phyloP scores from a whole-genome alignment of 495 filamentous ascomycete species.

The Wilcoxina mikolae region DNA sequence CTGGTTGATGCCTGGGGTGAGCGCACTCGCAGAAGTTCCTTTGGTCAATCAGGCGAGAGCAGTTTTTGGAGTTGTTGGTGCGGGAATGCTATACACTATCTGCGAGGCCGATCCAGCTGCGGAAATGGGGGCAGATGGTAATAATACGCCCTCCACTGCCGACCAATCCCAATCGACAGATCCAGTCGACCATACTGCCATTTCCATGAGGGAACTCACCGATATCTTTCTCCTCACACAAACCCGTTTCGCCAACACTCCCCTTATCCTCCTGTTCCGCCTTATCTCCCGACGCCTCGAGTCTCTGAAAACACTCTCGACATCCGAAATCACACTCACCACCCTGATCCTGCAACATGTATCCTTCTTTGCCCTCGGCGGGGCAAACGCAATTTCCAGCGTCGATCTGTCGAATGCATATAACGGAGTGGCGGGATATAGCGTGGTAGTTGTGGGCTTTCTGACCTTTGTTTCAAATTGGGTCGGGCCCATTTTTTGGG shows the following conservation, averaged over 20 bases:
- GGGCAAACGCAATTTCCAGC: constrained; percentile 81
- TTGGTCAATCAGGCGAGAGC: constrained; percentile 40
- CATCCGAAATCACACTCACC: constrained; percentile 45
- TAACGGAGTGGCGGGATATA: constrained; percentile 62
- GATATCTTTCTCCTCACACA: constrained; percentile 75
- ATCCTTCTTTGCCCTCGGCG: constrained; percentile 82
- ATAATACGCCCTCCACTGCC: too few relatives aligned
- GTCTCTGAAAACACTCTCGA: constrained; percentile 33
- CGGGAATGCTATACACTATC: constrained; percentile 30
- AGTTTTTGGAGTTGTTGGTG: constrained; percentile 40
- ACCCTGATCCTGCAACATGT: constrained; percentile 54
- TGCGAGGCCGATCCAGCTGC: neutral
- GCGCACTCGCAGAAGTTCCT: constrained; percentile 33
- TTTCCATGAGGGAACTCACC: constrained; percentile 48
- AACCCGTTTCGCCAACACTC: constrained; percentile 65
- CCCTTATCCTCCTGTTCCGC: constrained; percentile 63
- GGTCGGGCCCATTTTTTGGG: constrained; percentile 84
- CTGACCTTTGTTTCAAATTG: constrained; percentile 83
- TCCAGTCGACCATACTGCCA: constrained; percentile 19
- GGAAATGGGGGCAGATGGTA: neutral
- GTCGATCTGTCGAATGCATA: constrained; percentile 73
- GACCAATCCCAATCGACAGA: too few relatives aligned
- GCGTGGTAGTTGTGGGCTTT: constrained; percentile 51
- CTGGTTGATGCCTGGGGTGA: constrained; percentile 28
- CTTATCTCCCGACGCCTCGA: constrained; percentile 41